phyloP scores from a whole-genome alignment of 2,329 filamentous ascomycete species.

The Verticillium albo-atrum region DNA sequence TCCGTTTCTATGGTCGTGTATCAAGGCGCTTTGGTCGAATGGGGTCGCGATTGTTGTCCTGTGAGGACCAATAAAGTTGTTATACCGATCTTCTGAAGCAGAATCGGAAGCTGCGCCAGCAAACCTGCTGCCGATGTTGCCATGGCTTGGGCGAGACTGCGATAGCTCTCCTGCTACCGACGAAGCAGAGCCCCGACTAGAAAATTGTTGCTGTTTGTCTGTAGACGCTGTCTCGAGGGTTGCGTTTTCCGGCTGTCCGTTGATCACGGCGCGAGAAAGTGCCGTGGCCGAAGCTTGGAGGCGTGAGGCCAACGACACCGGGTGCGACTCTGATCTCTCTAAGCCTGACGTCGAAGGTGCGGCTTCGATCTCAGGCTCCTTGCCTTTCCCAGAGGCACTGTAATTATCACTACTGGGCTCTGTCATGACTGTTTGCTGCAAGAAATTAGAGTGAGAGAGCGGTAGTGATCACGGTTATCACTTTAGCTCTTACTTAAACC shows the following conservation, averaged over 20 bases:
- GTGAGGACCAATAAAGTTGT: conserved; percentile 1
- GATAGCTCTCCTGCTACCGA: background rate
- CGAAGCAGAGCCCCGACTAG: background rate
- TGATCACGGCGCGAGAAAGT: background rate
- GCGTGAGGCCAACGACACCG: background rate
- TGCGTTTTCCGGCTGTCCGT: background rate
- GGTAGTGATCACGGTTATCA: too few species aligned
- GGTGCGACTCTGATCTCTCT: background rate
- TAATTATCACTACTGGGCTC: background rate
- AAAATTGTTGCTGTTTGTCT: background rate
- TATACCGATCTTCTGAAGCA: conserved; percentile 10
- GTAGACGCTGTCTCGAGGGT: background rate
- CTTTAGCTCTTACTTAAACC: too few species aligned
- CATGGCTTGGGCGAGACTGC: background rate
- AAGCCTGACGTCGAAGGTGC: background rate
- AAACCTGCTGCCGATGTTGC: background rate
- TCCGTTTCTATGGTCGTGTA: background rate
- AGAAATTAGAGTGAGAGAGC: background rate
- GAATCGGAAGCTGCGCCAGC: background rate
- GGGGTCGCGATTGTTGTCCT: background rate
- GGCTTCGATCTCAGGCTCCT: background rate
- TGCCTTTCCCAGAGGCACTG: background rate
- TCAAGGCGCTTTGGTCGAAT: background rate
- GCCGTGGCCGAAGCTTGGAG: background rate
- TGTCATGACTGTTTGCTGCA: background rate